Conservation (phyloP, 352 stramenopile genomes). For the Phytophthora multivora region DNA sequence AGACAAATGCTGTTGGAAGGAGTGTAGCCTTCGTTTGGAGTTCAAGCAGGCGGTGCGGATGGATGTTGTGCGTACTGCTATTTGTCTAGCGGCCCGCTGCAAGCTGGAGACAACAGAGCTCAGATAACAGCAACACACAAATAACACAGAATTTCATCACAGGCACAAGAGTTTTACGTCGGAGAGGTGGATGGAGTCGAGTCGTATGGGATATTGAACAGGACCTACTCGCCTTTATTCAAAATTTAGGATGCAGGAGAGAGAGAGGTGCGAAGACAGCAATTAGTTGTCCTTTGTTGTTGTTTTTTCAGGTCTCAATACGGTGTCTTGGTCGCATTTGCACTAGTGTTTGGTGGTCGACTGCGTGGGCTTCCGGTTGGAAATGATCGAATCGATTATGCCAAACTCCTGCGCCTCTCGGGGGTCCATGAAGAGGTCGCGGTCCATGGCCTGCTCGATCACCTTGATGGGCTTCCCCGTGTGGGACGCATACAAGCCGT, state of each 20-base stretch:
- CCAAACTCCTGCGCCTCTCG: constrained; percentile 76
- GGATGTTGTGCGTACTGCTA: constrained; percentile 10
- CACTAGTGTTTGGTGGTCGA: constrained; percentile 10
- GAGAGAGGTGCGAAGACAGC: not conserved
- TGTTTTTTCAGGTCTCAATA: not conserved
- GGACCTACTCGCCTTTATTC: not conserved
- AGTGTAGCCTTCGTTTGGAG: constrained; percentile 9
- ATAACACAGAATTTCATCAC: constrained; percentile 35
- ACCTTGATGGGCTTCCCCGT: constrained; percentile 73
- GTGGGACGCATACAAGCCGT: constrained; percentile 73
- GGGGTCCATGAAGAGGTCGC: constrained; percentile 88
- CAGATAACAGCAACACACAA: constrained; percentile 34
- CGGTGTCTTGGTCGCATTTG: not conserved
- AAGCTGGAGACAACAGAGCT: constrained; percentile 17
- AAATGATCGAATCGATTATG: constrained; percentile 84
- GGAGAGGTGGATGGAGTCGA: not conserved
- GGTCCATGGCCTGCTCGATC: constrained; percentile 89
- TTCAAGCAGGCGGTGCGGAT: not conserved
- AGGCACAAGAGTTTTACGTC: not conserved
- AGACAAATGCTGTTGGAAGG: constrained; percentile 3
- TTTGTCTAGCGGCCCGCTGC: constrained; percentile 7
- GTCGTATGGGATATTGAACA: not conserved
- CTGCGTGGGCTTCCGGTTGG: constrained; percentile 46
- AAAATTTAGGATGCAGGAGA: not conserved
- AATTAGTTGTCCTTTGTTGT: too few relatives aligned